Percentiles rank a stretch among this genome's conserved stretches.
phyloP scores from a whole-genome alignment of 176 grass and related monocot species.

The Calamus simplicifolius region DNA sequence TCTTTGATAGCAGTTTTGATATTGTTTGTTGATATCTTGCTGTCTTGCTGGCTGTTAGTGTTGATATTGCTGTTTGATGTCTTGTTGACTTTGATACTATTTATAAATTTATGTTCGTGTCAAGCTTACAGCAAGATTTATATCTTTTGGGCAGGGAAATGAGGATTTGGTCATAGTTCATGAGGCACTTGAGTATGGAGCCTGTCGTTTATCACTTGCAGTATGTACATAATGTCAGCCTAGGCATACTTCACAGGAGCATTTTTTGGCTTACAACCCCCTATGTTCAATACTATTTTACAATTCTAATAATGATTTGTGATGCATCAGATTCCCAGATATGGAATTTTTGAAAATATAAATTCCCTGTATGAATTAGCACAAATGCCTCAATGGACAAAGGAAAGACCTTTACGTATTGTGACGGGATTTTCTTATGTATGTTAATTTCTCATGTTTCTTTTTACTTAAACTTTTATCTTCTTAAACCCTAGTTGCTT shows the following conservation, averaged over 20 bases:
- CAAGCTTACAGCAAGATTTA: no score
- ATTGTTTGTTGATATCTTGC: no score
- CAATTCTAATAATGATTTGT: not conserved
- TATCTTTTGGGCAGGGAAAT: slow-evolving; percentile 40
- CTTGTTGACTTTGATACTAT: no score
- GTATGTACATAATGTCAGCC: slow-evolving; percentile 32
- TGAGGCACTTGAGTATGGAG: slow-evolving; percentile 79
- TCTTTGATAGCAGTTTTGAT: no score
- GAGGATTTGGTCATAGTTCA: slow-evolving; percentile 86
- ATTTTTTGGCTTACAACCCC: not conserved
- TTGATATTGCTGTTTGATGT: no score
- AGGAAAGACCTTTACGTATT: slow-evolving; percentile 63
- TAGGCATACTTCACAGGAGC: slow-evolving; percentile 6
- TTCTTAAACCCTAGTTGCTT: slow-evolving; percentile 6
- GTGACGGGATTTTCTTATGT: slow-evolving; percentile 95
- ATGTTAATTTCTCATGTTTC: slow-evolving; percentile 22
- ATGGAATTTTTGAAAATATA: slow-evolving; percentile 87
- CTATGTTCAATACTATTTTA: no score
- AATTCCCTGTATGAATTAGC: slow-evolving; percentile 61
- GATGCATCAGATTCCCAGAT: slow-evolving; percentile 67
- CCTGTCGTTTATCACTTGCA: slow-evolving; percentile 75
- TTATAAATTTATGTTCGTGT: no score
- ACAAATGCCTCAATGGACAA: slow-evolving; percentile 86
- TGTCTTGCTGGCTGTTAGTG: no score
- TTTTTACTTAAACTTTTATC: slow-evolving; percentile 3